Evolutionary conservation across 2,329 filamentous ascomycete genomes (phyloP), one percentile per base, ranked within the genome.

Genomic region (Juglanconis oblonga): DNA sequence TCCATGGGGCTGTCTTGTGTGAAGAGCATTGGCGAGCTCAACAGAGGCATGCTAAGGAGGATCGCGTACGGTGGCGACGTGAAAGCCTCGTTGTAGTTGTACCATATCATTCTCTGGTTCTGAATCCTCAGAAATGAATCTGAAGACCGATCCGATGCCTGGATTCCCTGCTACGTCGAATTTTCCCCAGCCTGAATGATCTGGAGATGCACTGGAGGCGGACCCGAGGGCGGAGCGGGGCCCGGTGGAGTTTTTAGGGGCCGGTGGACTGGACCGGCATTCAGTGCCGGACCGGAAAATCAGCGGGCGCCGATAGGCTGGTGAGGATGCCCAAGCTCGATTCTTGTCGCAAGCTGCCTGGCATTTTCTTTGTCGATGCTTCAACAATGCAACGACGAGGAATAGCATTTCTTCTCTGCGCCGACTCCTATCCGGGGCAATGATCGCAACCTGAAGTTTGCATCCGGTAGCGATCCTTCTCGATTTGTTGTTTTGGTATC

Each of bases 1-100:
- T 81, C 76, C 8, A 81, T 87, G 79, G 79, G 80, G 1, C 70
- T 86, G 51, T 72, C 78, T 3, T 84, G 84, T 0, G 80, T 83
- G 57, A 69, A 74, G 68, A 76, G 65, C 17, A 67, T 81, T 9
- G 64, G 65, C 0, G 76, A 77, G 44, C 65, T 79, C 40, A 72
- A 70, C 32, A 68, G 65, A 35, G 67, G 67, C 8, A 71, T 72
- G 53, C 53, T 79, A 55, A 72, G 70, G 52, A 70, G 62, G 64
- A 62, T 69, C 32, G 67, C 65, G n/a, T 71, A 76, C 62, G 67
- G 71, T 2, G 73, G 70, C 13, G 72, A 74, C 62, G 53, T 62
- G 40, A 64, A 50, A n/a, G 58, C 62, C 10, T 59, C 56, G 5
- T 54, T 64, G 5, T 64, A 55, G 38, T 6, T 17, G 24, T 1